Conservation (phyloP, 2,329 filamentous ascomycete genomes). For the Fusarium sp. region DNA sequence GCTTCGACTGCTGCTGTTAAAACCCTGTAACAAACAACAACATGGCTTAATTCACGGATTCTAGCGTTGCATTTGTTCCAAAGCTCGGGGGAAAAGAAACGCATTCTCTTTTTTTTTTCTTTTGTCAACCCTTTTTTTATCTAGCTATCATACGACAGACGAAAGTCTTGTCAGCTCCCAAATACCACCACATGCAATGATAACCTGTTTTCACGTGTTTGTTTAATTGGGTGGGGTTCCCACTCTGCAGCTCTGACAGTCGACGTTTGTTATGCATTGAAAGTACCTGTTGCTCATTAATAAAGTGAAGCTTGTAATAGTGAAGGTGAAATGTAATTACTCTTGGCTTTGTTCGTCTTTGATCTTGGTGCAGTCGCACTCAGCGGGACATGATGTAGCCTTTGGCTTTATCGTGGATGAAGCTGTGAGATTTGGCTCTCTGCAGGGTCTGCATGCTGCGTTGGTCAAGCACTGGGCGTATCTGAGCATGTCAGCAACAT, state of each 20-base stretch:
- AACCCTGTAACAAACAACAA: background rate
- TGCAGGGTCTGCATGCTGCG: constrained; percentile 41
- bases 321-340: constrained; percentile 17
- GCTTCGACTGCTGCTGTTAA: constrained; percentile 54
- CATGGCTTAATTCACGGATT: background rate
- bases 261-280: constrained; percentile 49
- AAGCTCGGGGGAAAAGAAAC: background rate
- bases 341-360: constrained; percentile 45
- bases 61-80: constrained; percentile 5
- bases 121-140: background rate
- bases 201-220: background rate
- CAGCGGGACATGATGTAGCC: background rate
- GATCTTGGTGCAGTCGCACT: constrained; percentile 41
- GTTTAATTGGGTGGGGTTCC: background rate
- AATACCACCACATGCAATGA: constrained; percentile 20
- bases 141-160: background rate
- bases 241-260: constrained; percentile 37
- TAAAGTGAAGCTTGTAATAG: background rate
- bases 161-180: background rate
- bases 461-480: constrained; percentile 47
- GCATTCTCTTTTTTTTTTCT: background rate
- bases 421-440: constrained; percentile 21
- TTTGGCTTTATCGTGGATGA: constrained; percentile 2
- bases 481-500: constrained; percentile 22
- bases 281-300: constrained; percentile 43